A percentile compares a stretch with the other conserved stretches of the same genome.
phyloP scores from a whole-genome alignment of 2,329 filamentous ascomycete genomes.

The Xylaria sp. region DNA sequence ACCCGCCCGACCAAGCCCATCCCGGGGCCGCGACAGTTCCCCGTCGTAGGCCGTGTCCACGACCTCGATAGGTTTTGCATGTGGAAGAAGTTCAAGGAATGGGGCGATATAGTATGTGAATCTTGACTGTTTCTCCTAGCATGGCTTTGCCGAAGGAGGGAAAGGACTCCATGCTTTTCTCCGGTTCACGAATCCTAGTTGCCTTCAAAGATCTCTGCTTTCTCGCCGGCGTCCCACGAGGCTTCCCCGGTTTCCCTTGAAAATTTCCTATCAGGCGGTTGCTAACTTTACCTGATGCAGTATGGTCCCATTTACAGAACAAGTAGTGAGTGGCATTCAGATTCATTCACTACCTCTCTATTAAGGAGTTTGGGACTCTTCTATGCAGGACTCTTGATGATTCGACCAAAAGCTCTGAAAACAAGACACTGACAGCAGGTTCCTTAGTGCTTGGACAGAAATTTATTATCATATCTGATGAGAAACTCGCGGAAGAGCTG shows the following conservation, averaged over 20 bases:
- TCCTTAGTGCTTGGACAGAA: conserved; percentile 38
- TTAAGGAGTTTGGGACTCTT: too few species aligned
- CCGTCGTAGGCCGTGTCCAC: conserved; percentile 52
- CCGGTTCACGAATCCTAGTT: background rate
- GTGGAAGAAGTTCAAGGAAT: conserved; percentile 52
- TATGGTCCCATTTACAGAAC: conserved; percentile 38
- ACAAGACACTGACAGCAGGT: too few species aligned
- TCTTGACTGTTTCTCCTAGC: background rate
- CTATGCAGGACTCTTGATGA: too few species aligned
- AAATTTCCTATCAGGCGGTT: background rate
- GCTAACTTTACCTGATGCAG: background rate
- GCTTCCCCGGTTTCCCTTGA: background rate
- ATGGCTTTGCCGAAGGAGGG: background rate
- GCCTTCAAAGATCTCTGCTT: background rate
- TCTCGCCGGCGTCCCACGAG: background rate
- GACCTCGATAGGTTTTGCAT: conserved; percentile 50
- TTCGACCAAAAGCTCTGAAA: too few species aligned
- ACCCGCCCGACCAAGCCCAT: conserved; percentile 37
- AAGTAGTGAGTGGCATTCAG: too few species aligned
- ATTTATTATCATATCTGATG: conserved; percentile 48
- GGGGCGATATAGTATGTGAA: conserved; percentile 29
- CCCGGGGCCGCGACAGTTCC: conserved; percentile 51
- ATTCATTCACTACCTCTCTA: too few species aligned
- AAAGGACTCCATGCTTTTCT: background rate
- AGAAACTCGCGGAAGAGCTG: conserved; percentile 52